A percentile compares a stretch with the other conserved stretches of the same genome.
Conservation (phyloP, 768 basidiomycete genomes). For the Boletus rufocinnamomeus region DNA sequence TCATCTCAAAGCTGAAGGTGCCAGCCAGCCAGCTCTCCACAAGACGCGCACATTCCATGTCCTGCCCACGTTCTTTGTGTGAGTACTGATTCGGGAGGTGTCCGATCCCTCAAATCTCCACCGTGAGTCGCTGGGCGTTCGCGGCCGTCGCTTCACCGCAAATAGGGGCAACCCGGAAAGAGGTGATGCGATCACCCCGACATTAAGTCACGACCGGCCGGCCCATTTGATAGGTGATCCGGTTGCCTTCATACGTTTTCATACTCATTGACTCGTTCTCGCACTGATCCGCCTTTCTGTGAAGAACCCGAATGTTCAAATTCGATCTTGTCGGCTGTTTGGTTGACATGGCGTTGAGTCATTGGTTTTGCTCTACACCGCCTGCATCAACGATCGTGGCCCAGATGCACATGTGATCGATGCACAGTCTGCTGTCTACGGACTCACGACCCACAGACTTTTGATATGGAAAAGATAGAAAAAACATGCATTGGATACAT, state of each 20-base stretch:
- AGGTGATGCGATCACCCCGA: no score
- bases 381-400: neutral
- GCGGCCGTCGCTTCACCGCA: neutral
- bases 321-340: neutral
- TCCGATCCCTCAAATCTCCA: neutral
- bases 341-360: neutral
- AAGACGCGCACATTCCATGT: neutral
- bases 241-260: no score
- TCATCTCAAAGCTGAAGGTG: neutral
- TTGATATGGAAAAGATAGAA: neutral
- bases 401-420: neutral
- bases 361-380: neutral
- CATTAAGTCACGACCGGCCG: no score
- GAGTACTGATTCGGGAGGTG: no score
- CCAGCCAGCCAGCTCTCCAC: neutral
- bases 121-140: neutral
- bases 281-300: no score
- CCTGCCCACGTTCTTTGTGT: neutral
- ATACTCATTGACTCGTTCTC: no score
- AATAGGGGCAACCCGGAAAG: no score
- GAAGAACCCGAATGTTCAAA: neutral
- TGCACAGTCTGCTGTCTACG: neutral
- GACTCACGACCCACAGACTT: neutral
- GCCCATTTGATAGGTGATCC: no score
- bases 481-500: neutral